phyloP scores from a whole-genome alignment of 768 basidiomycete species.

The Mycena sanguinolenta region DNA sequence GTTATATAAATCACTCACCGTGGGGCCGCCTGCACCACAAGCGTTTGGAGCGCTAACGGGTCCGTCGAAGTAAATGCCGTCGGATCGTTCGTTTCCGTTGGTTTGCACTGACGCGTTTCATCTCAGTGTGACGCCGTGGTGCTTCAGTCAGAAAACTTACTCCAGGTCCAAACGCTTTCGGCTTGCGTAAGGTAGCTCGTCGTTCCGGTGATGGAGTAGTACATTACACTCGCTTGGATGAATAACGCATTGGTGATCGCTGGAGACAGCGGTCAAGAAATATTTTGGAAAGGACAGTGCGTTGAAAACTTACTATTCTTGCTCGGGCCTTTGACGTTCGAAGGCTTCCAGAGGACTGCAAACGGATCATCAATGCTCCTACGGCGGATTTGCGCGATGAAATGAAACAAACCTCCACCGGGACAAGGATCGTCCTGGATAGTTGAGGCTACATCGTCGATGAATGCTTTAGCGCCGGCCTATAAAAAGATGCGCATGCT shows the following conservation, averaged over 20 bases:
- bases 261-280: background rate
- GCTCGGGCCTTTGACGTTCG: background rate
- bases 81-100: background rate
- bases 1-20: constrained; percentile 8
- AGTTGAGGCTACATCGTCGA: constrained; percentile 13
- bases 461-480: constrained; percentile 2
- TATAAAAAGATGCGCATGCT: background rate
- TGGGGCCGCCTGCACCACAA: background rate
- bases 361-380: constrained; percentile 1
- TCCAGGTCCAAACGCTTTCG: constrained; percentile 12
- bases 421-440: constrained; percentile 9
- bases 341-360: constrained; percentile 9
- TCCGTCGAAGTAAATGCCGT: background rate
- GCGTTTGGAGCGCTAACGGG: background rate
- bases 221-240: constrained; percentile 18
- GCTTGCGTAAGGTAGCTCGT: constrained; percentile 14
- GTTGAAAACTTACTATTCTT: constrained; percentile 13
- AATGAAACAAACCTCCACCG: constrained; percentile 14
- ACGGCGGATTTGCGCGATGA: background rate
- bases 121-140: background rate
- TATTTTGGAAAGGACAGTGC: background rate
- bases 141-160: constrained; percentile 2
- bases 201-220: constrained; percentile 4
- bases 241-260: constrained; percentile 23
- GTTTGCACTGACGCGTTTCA: background rate